phyloP scores from a whole-genome alignment of 257 asterid genomes.

The Ehretia macrophylla region DNA sequence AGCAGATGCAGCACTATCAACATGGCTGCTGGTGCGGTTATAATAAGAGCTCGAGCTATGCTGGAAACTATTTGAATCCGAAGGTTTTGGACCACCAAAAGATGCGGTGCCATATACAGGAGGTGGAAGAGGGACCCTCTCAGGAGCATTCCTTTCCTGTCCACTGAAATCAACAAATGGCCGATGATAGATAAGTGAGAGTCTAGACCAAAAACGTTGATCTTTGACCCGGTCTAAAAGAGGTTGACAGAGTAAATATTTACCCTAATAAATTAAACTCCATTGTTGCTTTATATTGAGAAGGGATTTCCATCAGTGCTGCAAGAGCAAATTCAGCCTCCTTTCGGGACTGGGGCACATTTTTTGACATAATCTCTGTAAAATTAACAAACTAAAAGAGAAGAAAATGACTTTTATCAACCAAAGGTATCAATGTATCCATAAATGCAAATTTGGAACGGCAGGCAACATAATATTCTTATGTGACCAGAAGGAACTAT shows the following conservation, averaged over 20 bases:
- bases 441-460: not conserved
- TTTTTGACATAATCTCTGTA: conserved; percentile 85
- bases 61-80: conserved; percentile 32
- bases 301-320: conserved; percentile 91
- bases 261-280: conserved; percentile 92
- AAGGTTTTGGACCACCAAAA: conserved; percentile 37
- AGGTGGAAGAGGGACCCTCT: conserved; percentile 80
- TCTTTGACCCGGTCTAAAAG: not conserved
- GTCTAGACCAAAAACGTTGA: not conserved
- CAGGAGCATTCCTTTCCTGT: conserved; percentile 44
- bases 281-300: conserved; percentile 92
- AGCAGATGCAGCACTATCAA: conserved; percentile 35
- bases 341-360: conserved; percentile 59
- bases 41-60: conserved; percentile 30
- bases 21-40: conserved; percentile 16
- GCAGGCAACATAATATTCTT: not conserved
- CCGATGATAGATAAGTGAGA: not conserved
- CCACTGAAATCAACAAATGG: conserved; percentile 34
- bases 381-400: conserved; percentile 82
- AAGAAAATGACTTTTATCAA: conserved; percentile 1
- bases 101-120: conserved; percentile 47
- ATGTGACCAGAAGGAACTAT: not conserved
- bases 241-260: not conserved
- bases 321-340: conserved; percentile 96
- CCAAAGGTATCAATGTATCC: not conserved